Base-by-base conservation (phyloP, 2,329 filamentous ascomycete species). In the Penicillium sp. region DNA sequence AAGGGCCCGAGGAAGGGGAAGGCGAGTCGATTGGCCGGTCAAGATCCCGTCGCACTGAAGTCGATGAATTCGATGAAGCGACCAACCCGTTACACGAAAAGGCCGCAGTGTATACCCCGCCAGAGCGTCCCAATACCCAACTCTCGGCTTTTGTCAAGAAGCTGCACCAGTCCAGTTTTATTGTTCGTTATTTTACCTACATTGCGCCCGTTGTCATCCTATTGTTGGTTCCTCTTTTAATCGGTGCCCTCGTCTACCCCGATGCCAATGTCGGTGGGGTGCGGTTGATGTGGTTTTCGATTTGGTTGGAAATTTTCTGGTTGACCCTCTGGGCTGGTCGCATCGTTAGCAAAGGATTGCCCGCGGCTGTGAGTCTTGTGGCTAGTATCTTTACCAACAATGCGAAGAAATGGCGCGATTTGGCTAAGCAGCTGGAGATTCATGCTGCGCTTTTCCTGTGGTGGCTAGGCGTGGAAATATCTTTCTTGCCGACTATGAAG, bases 291-390 rank as follows among this genome's bases (percentile, higher is more conserved):
- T 98, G 93, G 93, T 97, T 98, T 70, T 90, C 90, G 29, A 91
- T 97, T 60, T 98, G 93, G 93, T 82, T 97, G 19, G 90, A 96
- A 73, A 91, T 96, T 43, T 83, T 97, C 26, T 98, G 93, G 93
- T 81, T 93, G 61, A 91, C 91, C 0, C 80, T 97, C 0, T 98
- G 93, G 93, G 88, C 89, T 21, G 89, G 85, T 53, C 75, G 85
- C 68, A 82, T 90, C 48, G 76, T 87, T 14, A 83, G 87, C 8
- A 89, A 89, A 73, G 80, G 79, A 52, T 78, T 90, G 10, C 87
- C 88, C 1, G 84, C 79, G 65, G 79, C 83, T 0, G 82, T 89
- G 41, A 84, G 85, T 1, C 66, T 88, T 1, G 56, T 90, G 16
- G 87, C 91, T 5, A 90, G 87, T 66, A 79, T 93, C 5, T 87